A percentile compares a stretch with the other conserved stretches of the same genome.
Evolutionary conservation across 345 rosid genomes (phyloP).

Genomic region (Citrus sinensis): DNA sequence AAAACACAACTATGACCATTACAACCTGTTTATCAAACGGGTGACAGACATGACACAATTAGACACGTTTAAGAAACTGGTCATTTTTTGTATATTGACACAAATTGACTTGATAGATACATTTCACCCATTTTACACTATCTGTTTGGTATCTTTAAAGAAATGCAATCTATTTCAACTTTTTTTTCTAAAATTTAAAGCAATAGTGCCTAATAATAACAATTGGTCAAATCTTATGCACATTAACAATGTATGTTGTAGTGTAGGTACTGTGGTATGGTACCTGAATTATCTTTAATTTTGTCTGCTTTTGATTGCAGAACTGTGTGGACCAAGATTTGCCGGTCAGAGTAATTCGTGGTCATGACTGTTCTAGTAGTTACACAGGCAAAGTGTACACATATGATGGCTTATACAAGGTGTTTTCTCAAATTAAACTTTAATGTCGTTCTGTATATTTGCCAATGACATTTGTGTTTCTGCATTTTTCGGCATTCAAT

Average conservation of each 20-base stretch:
- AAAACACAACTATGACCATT: no score
- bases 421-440: constrained; percentile 12
- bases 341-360: constrained; percentile 86
- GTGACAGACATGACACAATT: no score
- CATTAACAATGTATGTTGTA: background rate
- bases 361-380: constrained; percentile 65
- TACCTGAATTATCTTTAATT: background rate
- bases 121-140: background rate
- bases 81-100: background rate
- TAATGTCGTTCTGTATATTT: background rate
- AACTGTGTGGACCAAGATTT: constrained; percentile 57
- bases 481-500: background rate
- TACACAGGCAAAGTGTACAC: constrained; percentile 71
- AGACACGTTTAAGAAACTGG: no score
- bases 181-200: no score
- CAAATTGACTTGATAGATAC: background rate
- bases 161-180: background rate
- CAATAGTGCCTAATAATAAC: no score
- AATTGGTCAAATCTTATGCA: background rate
- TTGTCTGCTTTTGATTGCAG: constrained; percentile 39
- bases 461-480: background rate
- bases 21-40: no score
- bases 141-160: background rate
- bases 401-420: constrained; percentile 94
- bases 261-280: background rate